Evolutionary conservation across 495 filamentous ascomycete genomes (phyloP).

Genomic region (Hypoxylon lenormandii): DNA sequence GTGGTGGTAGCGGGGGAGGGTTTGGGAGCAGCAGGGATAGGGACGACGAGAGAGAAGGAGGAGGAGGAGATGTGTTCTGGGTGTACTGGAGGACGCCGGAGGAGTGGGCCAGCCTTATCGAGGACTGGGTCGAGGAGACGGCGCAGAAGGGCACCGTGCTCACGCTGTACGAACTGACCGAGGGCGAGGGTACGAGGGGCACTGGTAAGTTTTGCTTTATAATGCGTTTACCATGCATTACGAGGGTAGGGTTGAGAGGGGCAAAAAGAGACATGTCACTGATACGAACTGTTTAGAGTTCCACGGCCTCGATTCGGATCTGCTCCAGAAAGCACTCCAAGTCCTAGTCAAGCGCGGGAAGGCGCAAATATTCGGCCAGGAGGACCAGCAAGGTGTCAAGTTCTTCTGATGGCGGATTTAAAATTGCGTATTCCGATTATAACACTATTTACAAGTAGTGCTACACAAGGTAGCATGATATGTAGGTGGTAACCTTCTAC

Average conservation of each 20-base stretch:
- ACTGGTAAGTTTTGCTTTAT: slow-evolving; percentile 49
- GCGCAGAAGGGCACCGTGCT: slow-evolving; percentile 61
- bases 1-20: no score
- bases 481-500: neutral
- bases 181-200: slow-evolving; percentile 59
- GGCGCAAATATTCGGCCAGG: slow-evolving; percentile 90
- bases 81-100: slow-evolving; percentile 64
- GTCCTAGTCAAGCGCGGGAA: slow-evolving; percentile 87
- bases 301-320: slow-evolving; percentile 83
- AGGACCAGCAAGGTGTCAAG: slow-evolving; percentile 90
- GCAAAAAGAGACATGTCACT: slow-evolving; percentile 1
- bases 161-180: slow-evolving; percentile 62
- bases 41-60: slow-evolving; percentile 53
- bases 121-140: slow-evolving; percentile 62
- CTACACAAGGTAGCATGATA: slow-evolving; percentile 8
- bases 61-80: slow-evolving; percentile 53
- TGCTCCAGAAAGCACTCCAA: slow-evolving; percentile 80
- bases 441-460: slow-evolving; percentile 30
- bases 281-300: slow-evolving; percentile 69
- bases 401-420: slow-evolving; percentile 74
- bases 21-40: no score
- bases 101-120: slow-evolving; percentile 61
- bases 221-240: no score
- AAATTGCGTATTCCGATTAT: slow-evolving; percentile 1
- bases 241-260: neutral